Evolutionary conservation across 1,284 basidiomycete genomes (phyloP).

Genomic region (Thelephora terrestris): DNA sequence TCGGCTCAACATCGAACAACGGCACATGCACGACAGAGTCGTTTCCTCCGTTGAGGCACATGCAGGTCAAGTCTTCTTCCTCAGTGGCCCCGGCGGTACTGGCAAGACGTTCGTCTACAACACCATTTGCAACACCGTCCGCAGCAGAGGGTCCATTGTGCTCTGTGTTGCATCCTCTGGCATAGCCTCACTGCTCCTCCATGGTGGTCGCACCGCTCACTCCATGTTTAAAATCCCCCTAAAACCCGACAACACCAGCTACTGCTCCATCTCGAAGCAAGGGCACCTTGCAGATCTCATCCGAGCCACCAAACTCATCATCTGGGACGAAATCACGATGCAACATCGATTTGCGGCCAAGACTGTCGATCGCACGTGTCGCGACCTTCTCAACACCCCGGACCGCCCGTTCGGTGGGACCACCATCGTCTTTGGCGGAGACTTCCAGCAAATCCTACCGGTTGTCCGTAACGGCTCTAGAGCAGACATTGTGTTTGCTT

Average conservation of each 20-base stretch:
- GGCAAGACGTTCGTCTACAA: conserved; percentile 37
- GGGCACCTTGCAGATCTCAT: conserved; percentile 20
- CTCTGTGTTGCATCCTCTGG: conserved; percentile 39
- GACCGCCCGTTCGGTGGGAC: conserved; percentile 30
- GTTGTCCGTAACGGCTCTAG: conserved; percentile 25
- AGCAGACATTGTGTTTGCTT: conserved; percentile 25
- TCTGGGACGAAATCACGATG: conserved; percentile 30
- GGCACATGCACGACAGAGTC: conserved; percentile 23
- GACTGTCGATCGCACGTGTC: conserved; percentile 24
- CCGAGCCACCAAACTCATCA: too few relatives aligned
- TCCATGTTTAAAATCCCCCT: conserved; percentile 37
- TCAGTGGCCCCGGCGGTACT: too few relatives aligned
- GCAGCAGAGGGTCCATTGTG: conserved; percentile 21
- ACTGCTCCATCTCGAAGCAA: conserved; percentile 21
- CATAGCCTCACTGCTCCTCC: conserved; percentile 31
- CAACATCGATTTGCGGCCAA: conserved; percentile 22
- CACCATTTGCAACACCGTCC: conserved; percentile 24
- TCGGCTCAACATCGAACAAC: conserved; percentile 32
- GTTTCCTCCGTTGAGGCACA: conserved; percentile 20
- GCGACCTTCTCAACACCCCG: conserved; percentile 22
- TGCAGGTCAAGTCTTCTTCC: conserved; percentile 28
- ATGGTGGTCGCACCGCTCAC: conserved; percentile 28
- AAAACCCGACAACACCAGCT: conserved; percentile 24
- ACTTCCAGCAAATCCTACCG: too few relatives aligned
- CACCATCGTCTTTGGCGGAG: conserved; percentile 32